These are phyloP conservation scores for Epicoccum nigrum DNA, from an alignment of 2,329 filamentous ascomycete genomes.

Conservation along the genomic window DNA sequence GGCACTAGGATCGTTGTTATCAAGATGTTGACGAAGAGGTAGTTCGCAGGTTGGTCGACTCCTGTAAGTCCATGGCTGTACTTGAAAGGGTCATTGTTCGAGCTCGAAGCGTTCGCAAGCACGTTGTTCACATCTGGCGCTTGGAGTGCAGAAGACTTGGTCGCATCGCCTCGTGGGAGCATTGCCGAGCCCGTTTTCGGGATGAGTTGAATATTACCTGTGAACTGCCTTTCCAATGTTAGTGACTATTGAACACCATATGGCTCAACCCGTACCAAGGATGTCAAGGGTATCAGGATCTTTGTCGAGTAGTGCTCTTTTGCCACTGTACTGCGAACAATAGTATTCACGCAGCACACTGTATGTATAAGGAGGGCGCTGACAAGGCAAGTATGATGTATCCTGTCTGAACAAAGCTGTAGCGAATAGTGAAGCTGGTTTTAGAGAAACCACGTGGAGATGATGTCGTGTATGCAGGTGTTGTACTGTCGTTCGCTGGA, in stretches of 20 bases:
- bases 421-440: too few species aligned
- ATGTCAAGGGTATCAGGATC: too few species aligned
- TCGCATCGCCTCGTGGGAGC: neutral
- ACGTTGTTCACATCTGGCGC: conserved; percentile 13
- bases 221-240: neutral
- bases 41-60: conserved; percentile 53
- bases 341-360: too few species aligned
- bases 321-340: too few species aligned
- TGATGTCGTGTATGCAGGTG: neutral
- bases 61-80: conserved; percentile 51
- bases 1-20: conserved; percentile 18
- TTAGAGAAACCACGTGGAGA: neutral
- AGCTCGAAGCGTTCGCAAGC: conserved; percentile 9
- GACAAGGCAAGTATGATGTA: too few species aligned
- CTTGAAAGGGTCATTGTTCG: conserved; percentile 30
- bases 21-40: conserved; percentile 36
- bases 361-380: too few species aligned
- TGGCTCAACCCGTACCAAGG: too few species aligned
- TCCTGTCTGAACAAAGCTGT: too few species aligned
- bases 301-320: too few species aligned
- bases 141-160: neutral
- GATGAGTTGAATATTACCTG: too few species aligned
- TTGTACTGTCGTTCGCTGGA: neutral
- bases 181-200: neutral
- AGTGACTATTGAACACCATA: too few species aligned